Conservation (phyloP, 176 grass and related monocot species). For the Puccinellia tenuiflora region DNA sequence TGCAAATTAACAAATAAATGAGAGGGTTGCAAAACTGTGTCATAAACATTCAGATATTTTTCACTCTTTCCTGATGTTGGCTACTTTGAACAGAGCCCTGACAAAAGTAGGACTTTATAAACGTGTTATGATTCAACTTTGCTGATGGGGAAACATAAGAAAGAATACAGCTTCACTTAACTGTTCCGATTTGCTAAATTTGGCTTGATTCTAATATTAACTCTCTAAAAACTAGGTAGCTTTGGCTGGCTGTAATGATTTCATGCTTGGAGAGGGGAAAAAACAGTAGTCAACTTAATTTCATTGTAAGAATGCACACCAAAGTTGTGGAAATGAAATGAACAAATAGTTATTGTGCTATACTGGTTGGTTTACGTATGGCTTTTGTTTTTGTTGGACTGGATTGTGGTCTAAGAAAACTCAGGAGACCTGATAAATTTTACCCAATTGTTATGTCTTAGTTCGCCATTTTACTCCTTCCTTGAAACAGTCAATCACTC, state of each 20-base stretch:
- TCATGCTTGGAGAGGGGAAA: background rate
- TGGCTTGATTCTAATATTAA: background rate
- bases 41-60: background rate
- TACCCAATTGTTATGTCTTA: background rate
- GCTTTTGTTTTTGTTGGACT: conserved; percentile 9
- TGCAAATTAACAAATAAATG: background rate
- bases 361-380: background rate
- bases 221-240: background rate
- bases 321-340: background rate
- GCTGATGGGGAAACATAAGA: background rate
- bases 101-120: background rate
- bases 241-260: background rate
- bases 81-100: background rate
- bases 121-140: background rate
- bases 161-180: background rate
- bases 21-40: background rate
- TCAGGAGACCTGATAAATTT: background rate
- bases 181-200: background rate
- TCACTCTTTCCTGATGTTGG: background rate
- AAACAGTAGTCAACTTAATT: background rate
- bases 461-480: background rate
- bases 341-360: background rate
- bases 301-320: background rate
- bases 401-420: background rate
- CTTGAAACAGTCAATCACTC: background rate